Evolutionary conservation across 2,329 filamentous ascomycete genomes (phyloP), one percentile per base, ranked within the genome.

Genomic region (Teratosphaeria gauchensis): DNA sequence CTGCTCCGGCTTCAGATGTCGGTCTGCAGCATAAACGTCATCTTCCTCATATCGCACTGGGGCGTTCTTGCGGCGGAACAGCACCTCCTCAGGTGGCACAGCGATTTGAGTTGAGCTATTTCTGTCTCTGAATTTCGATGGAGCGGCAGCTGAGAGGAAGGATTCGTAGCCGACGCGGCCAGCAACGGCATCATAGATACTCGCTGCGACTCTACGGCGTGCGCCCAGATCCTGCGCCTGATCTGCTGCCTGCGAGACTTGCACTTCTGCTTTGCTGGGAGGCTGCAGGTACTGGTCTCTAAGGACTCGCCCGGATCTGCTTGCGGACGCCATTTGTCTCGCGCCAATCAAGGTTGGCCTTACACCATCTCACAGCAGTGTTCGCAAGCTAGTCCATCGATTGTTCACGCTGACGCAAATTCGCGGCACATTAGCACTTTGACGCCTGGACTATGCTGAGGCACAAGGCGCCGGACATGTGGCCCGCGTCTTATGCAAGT

Each of bases 131-230:
- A 68, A 56, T 51, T 68, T 71, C 42, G 69, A 55, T 61, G 63
- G 51, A 9, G 68, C 28, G 72, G 71, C 16, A 74, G 68, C 56
- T 14, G 58, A 63, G 21, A 80, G 73, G 61, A 79, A 77, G 57
- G 76, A 76, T 59, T 74, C 67, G 53, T 71, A 69, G 4, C 73
- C 78, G 16, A 83, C 72, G 56, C 80, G 76, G 11, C 79, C 80
- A 66, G 86, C 86, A 57, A 89, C 85, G 16, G 86, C 87, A 73
- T 91, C 87, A 72, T 87, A 91, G 21, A 91, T 73, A 21, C 80
- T 89, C 48, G 60, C 64, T 48, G 42, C 42, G 42, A 48, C 42
- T 19, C 19, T 48, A 16, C 42, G 42, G n/a, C 42, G 42, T 19
- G 42, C 42, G 19, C 2, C 16, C n/a, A 21, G 19, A 19, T 48